Base-by-base conservation (phyloP, 306 rosid genomes). In the Prunus padus region DNA sequence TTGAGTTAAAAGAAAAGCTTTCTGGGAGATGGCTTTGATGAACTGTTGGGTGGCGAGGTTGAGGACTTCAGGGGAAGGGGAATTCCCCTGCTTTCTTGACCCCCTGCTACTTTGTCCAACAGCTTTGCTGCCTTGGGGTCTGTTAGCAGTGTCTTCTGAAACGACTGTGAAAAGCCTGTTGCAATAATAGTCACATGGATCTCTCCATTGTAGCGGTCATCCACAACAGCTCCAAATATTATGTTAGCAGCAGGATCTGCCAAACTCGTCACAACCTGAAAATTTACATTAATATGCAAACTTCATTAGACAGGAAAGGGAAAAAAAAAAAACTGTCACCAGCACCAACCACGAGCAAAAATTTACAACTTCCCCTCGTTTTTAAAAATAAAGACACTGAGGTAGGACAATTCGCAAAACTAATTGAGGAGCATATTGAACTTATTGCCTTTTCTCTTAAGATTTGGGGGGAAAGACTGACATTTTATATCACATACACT, bases 191-290 rank as follows among this genome's bases (percentile, higher is more conserved):
- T 94, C 76, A 94, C 98, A 26, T 88, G 98, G 75, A 94, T 86
- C 86, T 94, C 98, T 42, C 98, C 98, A 5, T 75, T 88, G 86
- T 89, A 94, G 73, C 97, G 96, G 57, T 94, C 99, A 82, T 93
- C 98, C 68, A 93, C 98, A 31, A 89, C 96, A 9, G 97, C 98
- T 14, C 98, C 98, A 67, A 93, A 93, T 82, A 91, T 93, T 46
- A 93, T 93, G 83, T 93, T 93, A 30, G 98, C 97, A 30, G 98
- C 89, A 75, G 98, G 98, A 84, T 93, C 97, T 0, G 98, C 98
- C 86, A 93, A 88, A 85, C 98, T 91, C 18, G 97, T 93, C 78
- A 93, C 97, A 40, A 93, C 97, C 97, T 93, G 87, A 72, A 77
- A 64, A 80, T 40, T 49, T 7, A 25, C 78, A 67, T 50, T n/a